Evolutionary conservation across 371 early-diverging fungal species (phyloP), one percentile per base, ranked within the genome.

Genomic region (Zychaea mexicana): DNA sequence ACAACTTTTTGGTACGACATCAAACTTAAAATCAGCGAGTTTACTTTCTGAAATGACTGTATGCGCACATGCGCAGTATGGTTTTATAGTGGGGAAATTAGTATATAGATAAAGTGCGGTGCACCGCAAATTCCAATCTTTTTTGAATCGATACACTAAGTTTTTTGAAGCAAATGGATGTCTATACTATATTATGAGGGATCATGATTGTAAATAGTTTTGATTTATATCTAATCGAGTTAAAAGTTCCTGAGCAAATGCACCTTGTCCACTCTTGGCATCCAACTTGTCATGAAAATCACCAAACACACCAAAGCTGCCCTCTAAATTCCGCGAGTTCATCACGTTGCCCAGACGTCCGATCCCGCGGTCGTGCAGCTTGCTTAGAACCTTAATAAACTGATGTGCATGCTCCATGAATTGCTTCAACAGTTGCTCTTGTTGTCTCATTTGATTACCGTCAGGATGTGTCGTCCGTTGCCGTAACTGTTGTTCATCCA

Each of bases 361-460:
- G 6, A 73, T 70, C 0, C 82, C 85, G 22, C 77, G 74, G 26
- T 76, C 70, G 22, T 79, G 77, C 57, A 85, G 49, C 7, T 61
- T 45, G 27, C 56, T 70, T 24, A 85, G 59, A 1, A 79, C 70
- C 46, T 72, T 64, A 2, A 74, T 49, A 65, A 85, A 73, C 45
- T 73, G 64, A 2, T 60, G 59, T 13, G 73, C 64, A 57, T 74
- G 63, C 21, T 61, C 58, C 19, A 63, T 63, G 55, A 82, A 84
- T 21, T 72, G 65, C 0, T 73, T 60, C 49, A 73, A 76, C 32
- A 72, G 52, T 30, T 66, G 58, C 26, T 72, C 70, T 30, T 57
- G 64, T 10, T 57, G 64, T 10, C 57, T 57, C 22, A 45, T 5
- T 36, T 36, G 36, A 8, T 36, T 8, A 36, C 15, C 36, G 15